Evolutionary conservation across 2,329 filamentous ascomycete genomes (phyloP), one percentile per base, ranked within the genome.

Genomic region (Dothistroma pini): DNA sequence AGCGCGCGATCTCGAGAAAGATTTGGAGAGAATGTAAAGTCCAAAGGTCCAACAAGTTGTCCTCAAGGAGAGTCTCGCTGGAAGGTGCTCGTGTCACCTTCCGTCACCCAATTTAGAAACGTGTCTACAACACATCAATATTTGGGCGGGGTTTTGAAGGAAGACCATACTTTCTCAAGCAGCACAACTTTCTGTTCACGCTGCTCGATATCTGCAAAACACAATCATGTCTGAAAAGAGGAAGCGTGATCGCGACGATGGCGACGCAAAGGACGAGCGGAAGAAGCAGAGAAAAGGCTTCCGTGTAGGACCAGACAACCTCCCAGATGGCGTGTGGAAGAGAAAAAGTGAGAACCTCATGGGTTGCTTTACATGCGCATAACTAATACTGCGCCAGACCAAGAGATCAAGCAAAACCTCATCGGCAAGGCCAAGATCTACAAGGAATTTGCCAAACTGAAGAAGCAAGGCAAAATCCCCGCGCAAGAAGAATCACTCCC

Each of bases 361-460:
- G 41, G n/a, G 41, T 44, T n/a, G 41, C 8, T 44, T 5, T 14
- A 5, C 16, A 19, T 44, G 41, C 1, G 41, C 41, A 44, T n/a
- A 16, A 22, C 4, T 29, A 44, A 67, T 52, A 22, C 5, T 47
- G 5, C 55, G 1, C 31, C 51, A 93, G 90, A 90, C 60, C 86
- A 90, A 75, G 93, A 93, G 76, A 95, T 96, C 72, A 97, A 97
- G 77, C 84, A 89, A 66, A 86, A 90, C 67, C 80, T 96, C 59
- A 97, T 97, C 70, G 86, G 92, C 75, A 96, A 95, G 75, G 92
- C 93, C 63, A 96, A 97, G 77, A 83, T 96, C 64, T 95, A 93
- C 78, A 96, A 96, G 76, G 85, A 89, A 48, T 97, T 96, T 74
- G 89, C 89, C 65, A 97, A 96, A 76, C 80, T 96, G 66, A 93